Percentiles rank a stretch among this genome's conserved stretches.
These are phyloP conservation scores for Quercus engelmannii DNA, from an alignment of 306 rosid genomes.

Conservation along the genomic window DNA sequence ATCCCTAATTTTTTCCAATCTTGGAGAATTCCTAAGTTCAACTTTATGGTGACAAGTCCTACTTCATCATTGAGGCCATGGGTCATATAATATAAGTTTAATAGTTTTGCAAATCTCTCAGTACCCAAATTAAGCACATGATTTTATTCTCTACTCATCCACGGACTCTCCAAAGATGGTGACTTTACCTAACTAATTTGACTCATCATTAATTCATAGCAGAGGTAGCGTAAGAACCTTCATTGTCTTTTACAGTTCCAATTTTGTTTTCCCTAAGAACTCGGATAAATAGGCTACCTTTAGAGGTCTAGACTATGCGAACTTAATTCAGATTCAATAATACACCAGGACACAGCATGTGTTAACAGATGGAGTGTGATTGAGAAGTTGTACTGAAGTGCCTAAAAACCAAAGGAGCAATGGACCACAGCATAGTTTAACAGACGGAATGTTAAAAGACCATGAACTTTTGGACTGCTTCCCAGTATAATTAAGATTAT, in stretches of 20 bases:
- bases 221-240: constrained; percentile 37
- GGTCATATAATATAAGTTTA: too few species aligned
- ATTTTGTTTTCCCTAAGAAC: constrained; percentile 13
- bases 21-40: too few species aligned
- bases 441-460: constrained; percentile 7
- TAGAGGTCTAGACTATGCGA: neutral
- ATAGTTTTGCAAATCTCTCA: neutral
- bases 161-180: constrained; percentile 49
- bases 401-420: neutral
- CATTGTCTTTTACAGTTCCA: constrained; percentile 15
- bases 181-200: constrained; percentile 50
- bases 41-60: too few species aligned
- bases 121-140: constrained; percentile 20
- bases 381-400: neutral
- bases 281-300: constrained; percentile 12
- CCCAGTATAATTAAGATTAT: too few species aligned
- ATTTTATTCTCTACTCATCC: neutral
- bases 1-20: too few species aligned
- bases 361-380: neutral
- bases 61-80: too few species aligned
- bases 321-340: neutral
- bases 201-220: constrained; percentile 44
- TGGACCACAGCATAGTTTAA: constrained; percentile 8
- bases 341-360: too few species aligned
- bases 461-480: neutral